These are phyloP conservation scores for Blastocystis sp. DNA, from an alignment of 352 stramenopile species.

Conservation along the genomic window DNA sequence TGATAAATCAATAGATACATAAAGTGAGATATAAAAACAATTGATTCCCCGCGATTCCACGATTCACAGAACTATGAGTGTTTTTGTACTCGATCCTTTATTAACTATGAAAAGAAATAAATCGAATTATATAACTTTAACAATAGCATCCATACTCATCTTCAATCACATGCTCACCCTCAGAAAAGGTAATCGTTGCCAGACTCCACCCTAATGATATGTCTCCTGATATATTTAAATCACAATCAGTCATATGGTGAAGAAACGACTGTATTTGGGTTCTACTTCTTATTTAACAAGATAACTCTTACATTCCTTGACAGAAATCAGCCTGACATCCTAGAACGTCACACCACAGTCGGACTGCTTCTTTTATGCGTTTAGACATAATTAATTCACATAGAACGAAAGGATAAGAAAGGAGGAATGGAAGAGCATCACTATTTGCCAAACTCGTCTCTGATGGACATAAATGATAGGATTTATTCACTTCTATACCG, in stretches of 20 bases:
- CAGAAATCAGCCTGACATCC: background rate
- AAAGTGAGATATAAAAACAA: no score
- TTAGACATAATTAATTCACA: background rate
- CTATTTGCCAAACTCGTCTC: background rate
- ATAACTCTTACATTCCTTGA: background rate
- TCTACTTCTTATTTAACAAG: background rate
- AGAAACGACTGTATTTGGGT: background rate
- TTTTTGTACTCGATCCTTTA: background rate
- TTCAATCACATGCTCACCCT: background rate
- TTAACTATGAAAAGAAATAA: background rate
- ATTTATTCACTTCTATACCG: background rate
- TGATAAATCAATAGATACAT: no score
- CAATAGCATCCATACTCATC: background rate
- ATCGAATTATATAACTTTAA: background rate
- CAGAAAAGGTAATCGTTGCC: background rate
- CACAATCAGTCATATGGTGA: background rate
- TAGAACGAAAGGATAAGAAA: slow-evolving; percentile 13
- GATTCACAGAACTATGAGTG: no score
- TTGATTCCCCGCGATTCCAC: no score
- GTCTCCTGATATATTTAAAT: background rate
- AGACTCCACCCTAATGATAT: slow-evolving; percentile 1
- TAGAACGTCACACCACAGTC: background rate
- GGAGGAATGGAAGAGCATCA: background rate
- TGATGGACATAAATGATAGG: background rate
- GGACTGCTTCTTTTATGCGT: background rate